A percentile compares a stretch with the other conserved stretches of the same genome.
Evolutionary conservation across 257 asterid genomes (phyloP).

Genomic region (Eustoma russellianum): DNA sequence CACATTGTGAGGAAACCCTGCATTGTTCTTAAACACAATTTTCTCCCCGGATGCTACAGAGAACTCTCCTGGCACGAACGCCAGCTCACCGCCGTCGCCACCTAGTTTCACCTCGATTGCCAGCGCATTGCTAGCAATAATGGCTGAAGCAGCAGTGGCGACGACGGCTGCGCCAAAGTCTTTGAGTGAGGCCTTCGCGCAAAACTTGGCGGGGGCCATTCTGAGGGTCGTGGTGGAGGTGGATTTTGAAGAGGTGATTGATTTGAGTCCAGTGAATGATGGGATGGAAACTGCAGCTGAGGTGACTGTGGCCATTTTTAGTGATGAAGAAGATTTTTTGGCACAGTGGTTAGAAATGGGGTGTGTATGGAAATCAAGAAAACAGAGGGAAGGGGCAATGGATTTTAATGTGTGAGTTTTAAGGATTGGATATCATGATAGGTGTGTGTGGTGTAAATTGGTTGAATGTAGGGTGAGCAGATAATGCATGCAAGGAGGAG

Average conservation of each 20-base stretch:
- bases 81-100: constrained; percentile 41
- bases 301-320: constrained; percentile 52
- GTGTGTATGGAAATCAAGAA: constrained; percentile 20
- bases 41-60: constrained; percentile 64
- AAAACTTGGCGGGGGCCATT: constrained; percentile 19
- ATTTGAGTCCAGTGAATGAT: constrained; percentile 61
- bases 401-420: constrained; percentile 26
- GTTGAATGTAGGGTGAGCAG: constrained; percentile 6
- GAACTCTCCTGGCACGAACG: constrained; percentile 45
- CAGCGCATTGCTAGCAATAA: constrained; percentile 60
- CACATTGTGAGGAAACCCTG: constrained; percentile 83
- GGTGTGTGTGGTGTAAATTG: constrained; percentile 32
- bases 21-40: constrained; percentile 69
- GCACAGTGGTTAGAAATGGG: not conserved
- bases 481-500: constrained; percentile 3
- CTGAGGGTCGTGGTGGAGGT: constrained; percentile 18
- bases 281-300: constrained; percentile 67
- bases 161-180: constrained; percentile 47
- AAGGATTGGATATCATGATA: constrained; percentile 7
- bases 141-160: constrained; percentile 62
- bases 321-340: not conserved
- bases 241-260: constrained; percentile 22
- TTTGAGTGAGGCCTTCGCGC: constrained; percentile 54
- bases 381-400: constrained; percentile 5
- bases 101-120: constrained; percentile 64